Base-by-base conservation (phyloP, 345 rosid species). In the Rhodamnia rubescens region DNA sequence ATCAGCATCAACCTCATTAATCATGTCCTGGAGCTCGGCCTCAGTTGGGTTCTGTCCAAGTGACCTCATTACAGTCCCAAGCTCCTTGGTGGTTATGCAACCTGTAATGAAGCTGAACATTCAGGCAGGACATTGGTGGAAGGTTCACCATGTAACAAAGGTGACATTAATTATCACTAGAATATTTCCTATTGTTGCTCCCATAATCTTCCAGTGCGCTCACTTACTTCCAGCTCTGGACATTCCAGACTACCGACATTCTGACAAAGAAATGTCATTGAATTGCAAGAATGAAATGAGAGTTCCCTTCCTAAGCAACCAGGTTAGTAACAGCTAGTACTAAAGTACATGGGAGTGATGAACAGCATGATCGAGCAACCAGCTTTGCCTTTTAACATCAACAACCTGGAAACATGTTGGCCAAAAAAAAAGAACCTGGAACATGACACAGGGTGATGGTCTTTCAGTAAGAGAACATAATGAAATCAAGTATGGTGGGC, bases 1-100 rank as follows among this genome's bases (percentile, higher is more conserved):
- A 78, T 92, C 93, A 81, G 93, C 93, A 89, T 92, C 93, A 20
- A 92, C 93, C 89, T 92, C 93, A 61, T 89, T 92, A 83, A 92
- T 92, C 93, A 92, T 92, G 85, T 92, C 93, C 87, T 90, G 91
- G 47, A 92, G 92, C 90, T 92, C 93, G n/a, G 92, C 93, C 82
- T 92, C 93, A 2, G 93, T 92, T 81, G 93, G 93, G 86, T 92
- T 92, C 88, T 92, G 93, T 10, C 93, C 93, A 22, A 92, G 88
- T 18, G 93, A 92, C 47, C 93, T 87, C 93, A 92, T 92, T 20
- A 92, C 92, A 55, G 93, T 92, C 56, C 93, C 93, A 53, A 92
- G 93, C 87, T 92, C 93, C 93, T 92, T 92, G 51, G 93, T 92
- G 81, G 93, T 92, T 83, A 92, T 92, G 87, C 92, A 90, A 84